Conservation (phyloP, 106 monocot genomes). For the Acorus calamus region DNA sequence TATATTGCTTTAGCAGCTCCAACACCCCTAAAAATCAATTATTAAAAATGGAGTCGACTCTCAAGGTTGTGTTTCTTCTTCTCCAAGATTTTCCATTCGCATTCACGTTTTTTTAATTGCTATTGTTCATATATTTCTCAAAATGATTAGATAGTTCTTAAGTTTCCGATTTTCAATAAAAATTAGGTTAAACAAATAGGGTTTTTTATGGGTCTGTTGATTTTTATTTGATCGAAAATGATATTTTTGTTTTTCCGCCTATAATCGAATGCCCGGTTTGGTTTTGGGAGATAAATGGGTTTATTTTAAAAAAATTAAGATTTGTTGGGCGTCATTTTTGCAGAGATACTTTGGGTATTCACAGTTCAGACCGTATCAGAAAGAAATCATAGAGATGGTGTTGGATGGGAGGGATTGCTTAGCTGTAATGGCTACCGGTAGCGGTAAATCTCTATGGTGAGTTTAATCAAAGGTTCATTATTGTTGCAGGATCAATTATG, state of each 20-base stretch:
- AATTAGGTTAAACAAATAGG: too few relatives aligned
- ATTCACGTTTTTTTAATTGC: not conserved
- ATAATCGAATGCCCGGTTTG: too few relatives aligned
- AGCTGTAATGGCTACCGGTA: conserved; percentile 96
- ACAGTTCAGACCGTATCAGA: conserved; percentile 66
- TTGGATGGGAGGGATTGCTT: conserved; percentile 63
- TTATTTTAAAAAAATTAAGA: too few relatives aligned
- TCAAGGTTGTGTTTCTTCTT: conserved; percentile 15
- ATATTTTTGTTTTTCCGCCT: too few relatives aligned
- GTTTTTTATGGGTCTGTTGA: too few relatives aligned
- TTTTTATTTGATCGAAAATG: too few relatives aligned
- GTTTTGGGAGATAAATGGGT: too few relatives aligned
- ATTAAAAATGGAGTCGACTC: conserved; percentile 16
- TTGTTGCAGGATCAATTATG: not conserved
- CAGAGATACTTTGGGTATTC: conserved; percentile 79
- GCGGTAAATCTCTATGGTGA: conserved; percentile 94
- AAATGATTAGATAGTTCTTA: not conserved
- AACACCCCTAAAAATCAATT: too few relatives aligned
- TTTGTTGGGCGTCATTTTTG: not conserved
- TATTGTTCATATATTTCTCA: not conserved
- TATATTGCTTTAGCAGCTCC: too few relatives aligned
- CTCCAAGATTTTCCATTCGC: not conserved
- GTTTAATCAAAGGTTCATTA: not conserved
- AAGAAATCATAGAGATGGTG: conserved; percentile 67
- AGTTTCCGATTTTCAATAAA: not conserved